phyloP scores from a whole-genome alignment of 495 filamentous ascomycete genomes.

The Daldinia grandis region DNA sequence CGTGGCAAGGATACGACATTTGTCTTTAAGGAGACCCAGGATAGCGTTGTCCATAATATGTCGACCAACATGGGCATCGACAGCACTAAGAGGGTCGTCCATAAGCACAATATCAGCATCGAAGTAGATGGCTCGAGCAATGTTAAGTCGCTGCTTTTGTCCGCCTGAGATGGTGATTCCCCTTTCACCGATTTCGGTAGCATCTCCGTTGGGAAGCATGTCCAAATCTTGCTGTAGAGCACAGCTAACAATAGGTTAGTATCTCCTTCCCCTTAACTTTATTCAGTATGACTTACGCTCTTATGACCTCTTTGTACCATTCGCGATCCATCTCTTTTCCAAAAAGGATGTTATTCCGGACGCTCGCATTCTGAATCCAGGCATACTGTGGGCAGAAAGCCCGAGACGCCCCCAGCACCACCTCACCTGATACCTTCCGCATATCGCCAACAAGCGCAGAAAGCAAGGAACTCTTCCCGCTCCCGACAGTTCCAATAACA shows the following conservation, averaged over 20 bases:
- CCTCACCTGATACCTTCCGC: constrained; percentile 77
- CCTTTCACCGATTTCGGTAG: constrained; percentile 79
- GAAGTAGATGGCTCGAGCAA: constrained; percentile 86
- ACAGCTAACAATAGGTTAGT: constrained; percentile 59
- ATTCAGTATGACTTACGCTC: constrained; percentile 50
- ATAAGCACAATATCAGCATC: constrained; percentile 82
- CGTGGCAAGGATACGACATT: constrained; percentile 89
- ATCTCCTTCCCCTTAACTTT: constrained; percentile 6
- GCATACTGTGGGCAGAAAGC: constrained; percentile 96
- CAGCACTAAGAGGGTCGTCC: constrained; percentile 84
- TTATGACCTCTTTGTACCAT: constrained; percentile 70
- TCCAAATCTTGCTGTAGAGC: constrained; percentile 76
- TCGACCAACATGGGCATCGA: constrained; percentile 87
- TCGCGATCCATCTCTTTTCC: constrained; percentile 74
- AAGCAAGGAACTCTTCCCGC: constrained; percentile 90
- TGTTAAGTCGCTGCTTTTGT: constrained; percentile 85
- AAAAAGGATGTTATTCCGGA: constrained; percentile 90
- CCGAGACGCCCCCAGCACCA: constrained; percentile 77
- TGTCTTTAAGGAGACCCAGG: constrained; percentile 84
- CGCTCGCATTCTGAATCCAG: constrained; percentile 94
- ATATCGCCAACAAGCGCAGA: constrained; percentile 94
- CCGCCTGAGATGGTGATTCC: constrained; percentile 85
- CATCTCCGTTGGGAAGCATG: constrained; percentile 76
- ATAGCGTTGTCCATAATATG: constrained; percentile 98
- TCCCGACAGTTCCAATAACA: constrained; percentile 90